Conservation (phyloP, 805 yeast genomes). For the Yarrowia sp. region DNA sequence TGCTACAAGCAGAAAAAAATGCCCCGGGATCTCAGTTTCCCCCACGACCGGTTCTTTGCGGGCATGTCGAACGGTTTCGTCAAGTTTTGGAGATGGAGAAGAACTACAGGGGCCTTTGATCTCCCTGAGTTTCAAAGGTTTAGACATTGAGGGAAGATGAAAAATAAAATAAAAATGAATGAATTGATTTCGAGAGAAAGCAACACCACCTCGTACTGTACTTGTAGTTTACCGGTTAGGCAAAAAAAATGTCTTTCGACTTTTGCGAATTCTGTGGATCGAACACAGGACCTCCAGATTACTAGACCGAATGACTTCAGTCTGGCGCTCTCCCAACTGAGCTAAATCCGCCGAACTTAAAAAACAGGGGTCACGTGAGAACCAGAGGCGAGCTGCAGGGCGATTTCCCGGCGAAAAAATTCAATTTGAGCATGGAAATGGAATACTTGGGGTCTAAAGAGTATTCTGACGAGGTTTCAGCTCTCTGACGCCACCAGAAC, state of each 20-base stretch:
- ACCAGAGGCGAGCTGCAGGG: neutral
- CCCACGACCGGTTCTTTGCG: conserved; percentile 5
- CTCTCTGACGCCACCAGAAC: neutral
- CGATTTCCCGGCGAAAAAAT: neutral
- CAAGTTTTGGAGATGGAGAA: conserved; percentile 13
- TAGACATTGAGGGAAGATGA: neutral
- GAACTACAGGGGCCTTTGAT: conserved; percentile 15
- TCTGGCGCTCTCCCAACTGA: conserved; percentile 54
- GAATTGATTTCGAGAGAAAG: too few species aligned
- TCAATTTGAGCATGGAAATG: neutral
- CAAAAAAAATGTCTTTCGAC: neutral
- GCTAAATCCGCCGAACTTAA: conserved; percentile 44
- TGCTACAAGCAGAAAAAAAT: neutral
- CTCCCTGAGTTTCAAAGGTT: neutral
- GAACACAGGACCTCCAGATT: conserved; percentile 84
- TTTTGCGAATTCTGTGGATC: conserved; percentile 64
- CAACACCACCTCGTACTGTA: too few species aligned
- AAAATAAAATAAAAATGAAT: neutral
- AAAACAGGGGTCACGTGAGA: neutral
- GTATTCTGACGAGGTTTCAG: neutral
- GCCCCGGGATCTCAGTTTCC: neutral
- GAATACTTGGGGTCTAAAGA: neutral
- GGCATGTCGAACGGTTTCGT: neutral
- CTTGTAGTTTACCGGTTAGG: too few species aligned
- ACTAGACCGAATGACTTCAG: conserved; percentile 44